Evolutionary conservation across 345 rosid genomes (phyloP), one percentile per base, ranked within the genome.

Genomic region (Xanthoceras sorbifolium): DNA sequence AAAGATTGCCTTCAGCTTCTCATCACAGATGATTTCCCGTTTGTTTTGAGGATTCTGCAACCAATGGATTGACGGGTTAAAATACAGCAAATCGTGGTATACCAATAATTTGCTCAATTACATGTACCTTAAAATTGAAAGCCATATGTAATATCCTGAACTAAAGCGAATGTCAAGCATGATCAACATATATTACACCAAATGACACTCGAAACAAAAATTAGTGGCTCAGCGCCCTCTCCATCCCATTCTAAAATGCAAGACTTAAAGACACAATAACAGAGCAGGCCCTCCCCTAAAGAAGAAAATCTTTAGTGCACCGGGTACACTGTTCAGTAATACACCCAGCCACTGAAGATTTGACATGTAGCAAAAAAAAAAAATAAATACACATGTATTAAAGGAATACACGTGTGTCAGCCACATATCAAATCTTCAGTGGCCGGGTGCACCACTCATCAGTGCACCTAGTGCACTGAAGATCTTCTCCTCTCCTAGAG

Each of bases 11-110:
- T 94, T 93, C 63, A 94, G 79, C 88, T 93, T 91, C 31, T 76
- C 92, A 72, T 94, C 97, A 75, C 97, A 94, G 5, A 84, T 10
- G 64, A 94, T 91, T 87, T 94, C 92, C 86, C 50, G 87, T 83
- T 82, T 92, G 74, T 94, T 80, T 7, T 77, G 38, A 29, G 93
- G 93, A 80, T 94, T 89, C 98, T 94, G 91, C 87, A 82, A 20
- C 65, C 9, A 80, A 73, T 83, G 18, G n/a, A 64, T 31, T 31
- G 42, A 22, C 17, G 67, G 20, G 32, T 29, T 31, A 26, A 2
- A 17, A 28, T 26, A 8, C 5, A 6, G 28, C 14, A 46, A 73
- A 73, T 63, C 11, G 40, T n/a, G 26, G 55, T 23, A 59, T 11
- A 74, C n/a, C 18, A 52, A 72, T 46, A 26, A 68, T 54, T 50